Conservation (phyloP, 2,329 filamentous ascomycete genomes). For the Calonectria pseudoreteaudii region DNA sequence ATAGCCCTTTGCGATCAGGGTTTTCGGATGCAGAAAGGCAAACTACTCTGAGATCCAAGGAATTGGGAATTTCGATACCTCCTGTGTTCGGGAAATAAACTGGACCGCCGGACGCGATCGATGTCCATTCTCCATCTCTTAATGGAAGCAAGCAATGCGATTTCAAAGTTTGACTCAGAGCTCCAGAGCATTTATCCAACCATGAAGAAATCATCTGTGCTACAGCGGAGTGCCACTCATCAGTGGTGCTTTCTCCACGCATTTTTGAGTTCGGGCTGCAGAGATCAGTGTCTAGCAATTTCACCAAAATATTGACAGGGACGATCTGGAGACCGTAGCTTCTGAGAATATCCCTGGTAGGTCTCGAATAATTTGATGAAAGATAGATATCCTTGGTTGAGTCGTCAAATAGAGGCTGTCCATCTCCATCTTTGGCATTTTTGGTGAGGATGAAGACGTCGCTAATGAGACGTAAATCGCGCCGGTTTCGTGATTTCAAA, state of each 20-base stretch:
- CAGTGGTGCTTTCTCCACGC: not conserved
- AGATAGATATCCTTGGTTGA: conserved; percentile 15
- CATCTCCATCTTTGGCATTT: not conserved
- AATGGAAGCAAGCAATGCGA: conserved; percentile 19
- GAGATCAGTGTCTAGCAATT: conserved; percentile 18
- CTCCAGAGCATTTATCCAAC: not conserved
- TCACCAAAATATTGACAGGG: fast-evolving
- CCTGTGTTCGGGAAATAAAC: conserved; percentile 20
- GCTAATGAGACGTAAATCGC: not conserved
- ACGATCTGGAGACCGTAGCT: not conserved
- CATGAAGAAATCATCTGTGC: not conserved
- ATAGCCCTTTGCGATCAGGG: not conserved
- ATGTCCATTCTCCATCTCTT: conserved; percentile 8
- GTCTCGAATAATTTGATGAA: conserved; percentile 12
- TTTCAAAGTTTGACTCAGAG: not conserved
- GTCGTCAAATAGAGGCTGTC: conserved; percentile 25
- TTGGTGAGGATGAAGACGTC: not conserved
- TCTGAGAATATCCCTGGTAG: not conserved
- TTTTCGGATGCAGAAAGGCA: not conserved
- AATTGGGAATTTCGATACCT: not conserved
- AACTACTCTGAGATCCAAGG: conserved; percentile 10
- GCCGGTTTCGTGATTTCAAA: not conserved
- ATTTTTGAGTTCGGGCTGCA: conserved; percentile 7
- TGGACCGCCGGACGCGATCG: not conserved
- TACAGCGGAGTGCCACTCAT: conserved; percentile 23